phyloP scores from a whole-genome alignment of 2,329 filamentous ascomycete species.

The Ophiostoma piceae region DNA sequence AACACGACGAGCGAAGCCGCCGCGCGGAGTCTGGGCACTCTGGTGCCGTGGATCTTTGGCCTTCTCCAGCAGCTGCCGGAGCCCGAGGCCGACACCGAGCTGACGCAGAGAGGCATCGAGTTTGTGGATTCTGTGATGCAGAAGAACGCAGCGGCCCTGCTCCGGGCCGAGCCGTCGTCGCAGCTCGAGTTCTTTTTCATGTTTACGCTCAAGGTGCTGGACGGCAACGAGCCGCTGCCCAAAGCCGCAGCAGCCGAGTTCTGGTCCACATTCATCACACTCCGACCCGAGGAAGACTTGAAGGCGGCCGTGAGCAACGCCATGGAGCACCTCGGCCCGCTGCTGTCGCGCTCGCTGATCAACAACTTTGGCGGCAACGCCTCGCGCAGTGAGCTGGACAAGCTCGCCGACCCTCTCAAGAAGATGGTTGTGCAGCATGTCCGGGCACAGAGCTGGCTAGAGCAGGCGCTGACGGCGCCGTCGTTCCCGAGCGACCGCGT shows the following conservation, averaged over 20 bases:
- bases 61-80: constrained; percentile 59
- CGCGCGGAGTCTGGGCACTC: constrained; percentile 44
- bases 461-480: constrained; percentile 51
- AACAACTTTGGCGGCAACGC: constrained; percentile 64
- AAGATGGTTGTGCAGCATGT: constrained; percentile 57
- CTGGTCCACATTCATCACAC: constrained; percentile 55
- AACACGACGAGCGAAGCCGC: constrained; percentile 36
- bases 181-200: constrained; percentile 62
- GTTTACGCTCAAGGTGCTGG: constrained; percentile 65
- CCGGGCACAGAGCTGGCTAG: constrained; percentile 57
- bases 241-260: constrained; percentile 70
- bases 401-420: constrained; percentile 64
- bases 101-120: constrained; percentile 69
- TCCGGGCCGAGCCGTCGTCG: constrained; percentile 51
- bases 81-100: constrained; percentile 61
- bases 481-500: constrained; percentile 58
- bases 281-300: constrained; percentile 42
- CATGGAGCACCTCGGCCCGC: constrained; percentile 56
- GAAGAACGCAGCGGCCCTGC: constrained; percentile 56
- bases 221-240: constrained; percentile 66
- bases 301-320: constrained; percentile 45
- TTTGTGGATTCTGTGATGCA: constrained; percentile 61
- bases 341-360: constrained; percentile 55
- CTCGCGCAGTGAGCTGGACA: constrained; percentile 66
- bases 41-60: constrained; percentile 58